Evolutionary conservation across 441 rosid genomes (phyloP).

Genomic region (Adansonia rubrostipa): DNA sequence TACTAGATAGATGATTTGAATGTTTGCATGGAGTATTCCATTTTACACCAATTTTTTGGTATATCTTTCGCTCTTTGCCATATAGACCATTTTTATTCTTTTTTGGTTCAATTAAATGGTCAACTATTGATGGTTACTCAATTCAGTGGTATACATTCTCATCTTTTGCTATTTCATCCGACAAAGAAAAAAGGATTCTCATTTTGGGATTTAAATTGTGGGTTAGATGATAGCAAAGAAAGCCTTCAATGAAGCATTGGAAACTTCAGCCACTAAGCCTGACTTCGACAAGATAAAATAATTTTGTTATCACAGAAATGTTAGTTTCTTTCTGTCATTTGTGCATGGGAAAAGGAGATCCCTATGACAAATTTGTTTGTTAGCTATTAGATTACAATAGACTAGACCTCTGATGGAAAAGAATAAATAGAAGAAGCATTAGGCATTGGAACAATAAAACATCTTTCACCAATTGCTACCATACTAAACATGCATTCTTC

Average conservation of each 20-base stretch:
- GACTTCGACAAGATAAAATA: not conserved
- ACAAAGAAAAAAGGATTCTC: not conserved
- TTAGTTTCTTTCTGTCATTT: not conserved
- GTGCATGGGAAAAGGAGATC: not conserved
- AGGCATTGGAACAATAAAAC: not conserved
- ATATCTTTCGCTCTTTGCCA: not conserved
- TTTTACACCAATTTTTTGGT: not conserved
- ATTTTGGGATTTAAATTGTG: not conserved
- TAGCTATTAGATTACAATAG: not conserved
- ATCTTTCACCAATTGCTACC: not conserved
- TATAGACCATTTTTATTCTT: not conserved
- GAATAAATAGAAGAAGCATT: not conserved
- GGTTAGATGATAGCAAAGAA: slow-evolving; percentile 10
- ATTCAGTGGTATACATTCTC: not conserved
- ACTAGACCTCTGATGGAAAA: not conserved
- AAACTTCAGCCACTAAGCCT: not conserved
- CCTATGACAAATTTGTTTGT: slow-evolving; percentile 12
- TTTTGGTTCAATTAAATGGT: not conserved
- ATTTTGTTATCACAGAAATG: not conserved
- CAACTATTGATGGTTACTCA: not conserved
- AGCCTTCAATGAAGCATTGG: slow-evolving; percentile 15
- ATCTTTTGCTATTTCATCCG: not conserved
- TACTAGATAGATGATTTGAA: not conserved
- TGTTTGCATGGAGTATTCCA: not conserved
- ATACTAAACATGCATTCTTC: slow-evolving; percentile 16